Percentiles rank a stretch among this genome's conserved stretches.
Evolutionary conservation across 116 monocot species (phyloP).

Genomic region (Dioscorea cayenensis): DNA sequence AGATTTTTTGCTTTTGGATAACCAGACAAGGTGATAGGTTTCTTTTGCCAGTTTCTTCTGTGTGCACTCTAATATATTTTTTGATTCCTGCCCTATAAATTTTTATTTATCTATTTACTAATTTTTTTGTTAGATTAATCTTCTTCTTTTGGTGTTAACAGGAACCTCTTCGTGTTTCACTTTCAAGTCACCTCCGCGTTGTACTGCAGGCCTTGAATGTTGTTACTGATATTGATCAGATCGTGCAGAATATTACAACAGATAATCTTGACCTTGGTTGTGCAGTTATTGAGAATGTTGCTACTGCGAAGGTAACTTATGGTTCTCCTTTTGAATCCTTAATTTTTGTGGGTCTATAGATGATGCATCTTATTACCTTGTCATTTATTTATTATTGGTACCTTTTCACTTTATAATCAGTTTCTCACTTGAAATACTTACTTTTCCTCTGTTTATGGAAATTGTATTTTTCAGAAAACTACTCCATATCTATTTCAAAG

Average conservation of each 20-base stretch:
- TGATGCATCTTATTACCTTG: not conserved
- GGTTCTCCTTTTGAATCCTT: not conserved
- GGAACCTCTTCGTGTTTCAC: slow-evolving; percentile 85
- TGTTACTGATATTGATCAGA: slow-evolving; percentile 60
- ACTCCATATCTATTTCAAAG: too few species aligned
- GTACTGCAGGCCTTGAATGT: slow-evolving; percentile 58
- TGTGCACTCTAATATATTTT: not conserved
- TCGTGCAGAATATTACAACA: slow-evolving; percentile 70
- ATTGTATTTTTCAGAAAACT: too few species aligned
- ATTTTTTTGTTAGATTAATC: slow-evolving; percentile 5
- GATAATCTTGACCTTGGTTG: slow-evolving; percentile 97
- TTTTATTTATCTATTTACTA: not conserved
- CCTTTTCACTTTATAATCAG: too few species aligned
- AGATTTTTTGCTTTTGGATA: too few species aligned
- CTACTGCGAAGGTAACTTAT: slow-evolving; percentile 64
- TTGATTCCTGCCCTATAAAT: too few species aligned
- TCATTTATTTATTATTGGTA: not conserved
- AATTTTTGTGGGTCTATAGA: not conserved
- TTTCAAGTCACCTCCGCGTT: slow-evolving; percentile 65
- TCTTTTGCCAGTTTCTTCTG: too few species aligned
- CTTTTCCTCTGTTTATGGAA: too few species aligned
- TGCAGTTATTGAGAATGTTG: slow-evolving; percentile 89
- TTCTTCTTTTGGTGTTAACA: slow-evolving; percentile 17
- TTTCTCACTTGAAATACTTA: too few species aligned
- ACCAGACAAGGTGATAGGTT: too few species aligned